Base-by-base conservation (phyloP, 495 filamentous ascomycete species). In the Staphylotrichum longicolle region DNA sequence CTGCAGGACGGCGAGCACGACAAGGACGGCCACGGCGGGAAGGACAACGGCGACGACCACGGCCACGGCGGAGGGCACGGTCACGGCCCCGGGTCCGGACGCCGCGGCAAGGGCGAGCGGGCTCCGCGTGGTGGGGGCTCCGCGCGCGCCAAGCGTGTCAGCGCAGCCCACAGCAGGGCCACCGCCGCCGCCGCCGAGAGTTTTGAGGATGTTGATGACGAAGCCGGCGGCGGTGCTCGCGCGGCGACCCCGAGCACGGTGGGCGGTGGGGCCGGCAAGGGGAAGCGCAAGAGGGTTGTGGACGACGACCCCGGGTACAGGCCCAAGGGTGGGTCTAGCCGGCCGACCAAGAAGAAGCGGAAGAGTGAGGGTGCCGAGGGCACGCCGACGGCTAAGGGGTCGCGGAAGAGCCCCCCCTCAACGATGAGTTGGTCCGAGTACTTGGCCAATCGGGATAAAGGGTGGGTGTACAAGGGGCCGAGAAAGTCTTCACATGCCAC, bases 1-100 rank as follows among this genome's bases (percentile, higher is more conserved):
- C 75, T 95, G 0, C 89, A 93, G 70, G 90, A 93, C 66, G 87
- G 86, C 56, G 91, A 93, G 70, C 72, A 74, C 46, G 53, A 65
- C 20, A 60, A 57, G 15, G 50, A 59, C n/a, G 45, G 30, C 30
- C 42, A 10, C 59, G 27, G 27, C 15, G 57, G 47, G 4, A 27
- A 58, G 30, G 6, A 34, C 35, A 3, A 41, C 66, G 83, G 85
- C 34, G 75, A 69, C 53, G 71, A 77, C 37, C 37, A 39, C 61
- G 70, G 73, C 45, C 67, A 78, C 40, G 67, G 77, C 53, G 63
- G 68, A 62, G 64, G 66, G 53, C 20, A 74, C 61, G 66, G 73
- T 54, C 66, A 74, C 55, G 62, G 62, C 42, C 46, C 58, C 39
- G 47, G 56, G 4, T 54, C 35, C 63, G 65, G 54, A 60, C 61